Evolutionary conservation across 441 rosid genomes (phyloP), one percentile per base, ranked within the genome.

Genomic region (Gossypium davidsonii): DNA sequence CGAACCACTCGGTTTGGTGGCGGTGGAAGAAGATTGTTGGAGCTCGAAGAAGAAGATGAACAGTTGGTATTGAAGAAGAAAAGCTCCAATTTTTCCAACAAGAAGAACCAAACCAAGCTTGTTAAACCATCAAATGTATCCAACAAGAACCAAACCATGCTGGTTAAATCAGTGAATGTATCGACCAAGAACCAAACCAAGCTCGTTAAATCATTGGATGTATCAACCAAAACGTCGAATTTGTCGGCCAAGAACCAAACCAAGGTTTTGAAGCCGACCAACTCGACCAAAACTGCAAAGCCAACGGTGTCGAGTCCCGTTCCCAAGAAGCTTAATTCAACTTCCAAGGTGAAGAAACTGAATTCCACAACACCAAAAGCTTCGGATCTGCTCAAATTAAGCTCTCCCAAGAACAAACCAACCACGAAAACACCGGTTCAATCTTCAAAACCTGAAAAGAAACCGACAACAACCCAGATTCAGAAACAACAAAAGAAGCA

Each of bases 21-120:
- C 34, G 34, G 77, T 23, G 56, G 73, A 26, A 83, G 96, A 70
- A 82, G 83, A 65, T 55, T 83, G 78, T 63, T 84, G 56, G 84
- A 73, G 25, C 44, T 64, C 57, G 80, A 79, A 75, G 84, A 81
- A n/a, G 87, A 72, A 37, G 80, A 81, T 0, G 10, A 34, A 28
- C 42, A 8, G 75, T 66, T 31, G 37, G 23, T 18, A 25, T 79
- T 81, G 6, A 89, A 85, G 82, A 85, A 82, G 57, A 86, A 90
- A 69, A 80, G 71, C 74, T 77, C 81, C 64, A 52, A 28, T 20
- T 31, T 31, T 8, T 74, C 84, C 68, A 66, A 67, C 34, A 90
- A 86, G 81, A 86, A 86, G 80, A 88, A 88, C 83, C 89, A 87
- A 78, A 86, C 90, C 84, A 86, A 87, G 60, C 85, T 84, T 67